Conservation (phyloP, 108 stramenopile species). For the Mediolabrus comicus region DNA sequence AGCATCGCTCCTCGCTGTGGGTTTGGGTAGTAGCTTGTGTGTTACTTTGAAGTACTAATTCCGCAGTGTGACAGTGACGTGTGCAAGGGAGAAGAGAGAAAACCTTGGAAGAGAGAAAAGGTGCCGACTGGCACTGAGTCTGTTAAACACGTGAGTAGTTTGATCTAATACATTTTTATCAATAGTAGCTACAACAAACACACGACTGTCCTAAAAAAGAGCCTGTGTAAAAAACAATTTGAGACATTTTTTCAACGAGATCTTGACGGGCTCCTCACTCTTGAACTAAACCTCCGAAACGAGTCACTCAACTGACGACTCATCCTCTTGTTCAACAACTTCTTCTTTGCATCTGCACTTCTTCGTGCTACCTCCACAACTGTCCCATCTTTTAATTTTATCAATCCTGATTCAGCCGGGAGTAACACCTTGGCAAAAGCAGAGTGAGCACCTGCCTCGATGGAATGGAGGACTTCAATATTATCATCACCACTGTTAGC, state of each 20-base stretch:
- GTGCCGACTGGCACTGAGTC: too few relatives aligned
- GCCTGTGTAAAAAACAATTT: too few relatives aligned
- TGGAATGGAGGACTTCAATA: constrained; percentile 36
- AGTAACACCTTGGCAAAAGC: constrained; percentile 27
- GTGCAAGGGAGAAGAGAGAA: too few relatives aligned
- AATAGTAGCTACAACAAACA: too few relatives aligned
- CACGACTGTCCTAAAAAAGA: too few relatives aligned
- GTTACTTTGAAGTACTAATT: too few relatives aligned
- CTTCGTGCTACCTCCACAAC: neutral
- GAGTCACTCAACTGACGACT: neutral
- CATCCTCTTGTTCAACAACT: neutral
- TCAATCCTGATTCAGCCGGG: neutral
- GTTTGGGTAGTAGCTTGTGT: too few relatives aligned
- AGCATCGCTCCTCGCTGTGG: too few relatives aligned
- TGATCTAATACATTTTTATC: too few relatives aligned
- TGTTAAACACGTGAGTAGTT: too few relatives aligned
- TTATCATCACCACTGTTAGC: constrained; percentile 36
- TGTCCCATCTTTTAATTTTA: neutral
- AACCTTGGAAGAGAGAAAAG: too few relatives aligned
- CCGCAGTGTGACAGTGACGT: too few relatives aligned
- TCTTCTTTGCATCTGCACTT: neutral
- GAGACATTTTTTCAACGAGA: neutral
- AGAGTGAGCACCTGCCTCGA: constrained; percentile 6
- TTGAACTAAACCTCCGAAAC: neutral
- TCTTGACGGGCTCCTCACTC: neutral